Evolutionary conservation across 495 filamentous ascomycete species (phyloP), one percentile per base, ranked within the genome.

Genomic region (Trichoderma gamsii): DNA sequence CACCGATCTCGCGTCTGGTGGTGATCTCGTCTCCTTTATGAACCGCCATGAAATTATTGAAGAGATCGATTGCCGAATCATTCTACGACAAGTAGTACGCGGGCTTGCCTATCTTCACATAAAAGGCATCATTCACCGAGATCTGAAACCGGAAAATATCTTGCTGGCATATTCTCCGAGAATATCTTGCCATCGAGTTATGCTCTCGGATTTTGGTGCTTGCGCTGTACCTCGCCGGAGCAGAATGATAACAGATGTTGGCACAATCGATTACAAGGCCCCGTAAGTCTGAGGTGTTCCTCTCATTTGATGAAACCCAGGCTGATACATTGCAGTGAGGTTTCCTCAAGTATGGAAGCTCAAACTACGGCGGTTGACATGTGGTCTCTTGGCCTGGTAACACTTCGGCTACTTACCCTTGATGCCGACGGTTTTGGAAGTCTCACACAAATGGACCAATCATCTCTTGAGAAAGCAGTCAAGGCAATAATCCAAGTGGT

Each of bases 101-200:
- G 92, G 90, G 32, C 81, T 97, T 23, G 84, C 88, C 63, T 92
- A 89, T 76, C 88, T 97, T 77, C 93, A 98, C 75, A 78, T 83
- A 61, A 89, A 89, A 68, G 89, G 89, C 52, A 81, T 97, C 66
- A 93, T 89, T 69, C 94, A 97, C 76, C 89, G 94, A 61, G 94
- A 98, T 73, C 90, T 97, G 78, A 97, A 98, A 79, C 92, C 90
- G 6, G 94, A 98, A 79, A 98, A 98, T 75, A 90, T 98, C 69
- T 92, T 98, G 72, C 76, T 78, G 27, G 82, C 94, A 44, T 88
- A 83, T 59, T 84, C 90, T 1, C 79, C 84, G 9, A 76, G 73
- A 41, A 70, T 77, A 41, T 77, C 65, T 25, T 66, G 78, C 3
- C 76, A 83, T 49, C 76, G 91, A 32, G 78, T 93, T 23, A 82